Percentiles rank a stretch among this genome's conserved stretches.
Evolutionary conservation across 345 rosid genomes (phyloP).

Genomic region (Eucalyptus sp.): DNA sequence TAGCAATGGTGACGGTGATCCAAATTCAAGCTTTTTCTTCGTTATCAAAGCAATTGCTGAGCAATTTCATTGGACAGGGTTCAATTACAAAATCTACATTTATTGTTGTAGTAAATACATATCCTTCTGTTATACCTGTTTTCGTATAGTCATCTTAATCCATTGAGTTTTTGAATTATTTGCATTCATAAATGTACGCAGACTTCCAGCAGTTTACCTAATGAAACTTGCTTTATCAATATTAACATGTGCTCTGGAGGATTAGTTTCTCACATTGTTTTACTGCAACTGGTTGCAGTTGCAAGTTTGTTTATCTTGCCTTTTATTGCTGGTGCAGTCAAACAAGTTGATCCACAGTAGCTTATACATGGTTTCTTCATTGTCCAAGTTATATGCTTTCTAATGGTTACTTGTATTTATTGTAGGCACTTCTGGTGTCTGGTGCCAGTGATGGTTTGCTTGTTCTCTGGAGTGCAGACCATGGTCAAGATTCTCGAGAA

Average conservation of each 20-base stretch:
- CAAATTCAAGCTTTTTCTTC: not conserved
- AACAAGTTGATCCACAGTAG: not conserved
- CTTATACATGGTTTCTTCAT: not conserved
- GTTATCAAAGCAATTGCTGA: not conserved
- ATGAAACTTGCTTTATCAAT: not conserved
- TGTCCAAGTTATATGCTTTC: not conserved
- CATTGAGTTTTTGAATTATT: not conserved
- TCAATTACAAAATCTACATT: not conserved
- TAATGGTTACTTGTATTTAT: not conserved
- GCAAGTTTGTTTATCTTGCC: not conserved
- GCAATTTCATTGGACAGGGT: not conserved
- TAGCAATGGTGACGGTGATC: not conserved
- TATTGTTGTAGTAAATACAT: not conserved
- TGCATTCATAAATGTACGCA: not conserved
- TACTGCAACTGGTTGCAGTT: not conserved
- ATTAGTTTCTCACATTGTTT: not conserved
- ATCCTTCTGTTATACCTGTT: not conserved
- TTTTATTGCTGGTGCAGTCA: not conserved
- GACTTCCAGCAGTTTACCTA: not conserved
- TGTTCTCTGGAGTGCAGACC: conserved; percentile 95
- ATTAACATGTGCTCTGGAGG: not conserved
- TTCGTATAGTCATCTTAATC: not conserved
- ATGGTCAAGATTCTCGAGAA: conserved; percentile 86
- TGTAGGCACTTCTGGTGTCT: conserved; percentile 94
- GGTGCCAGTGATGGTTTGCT: conserved; percentile 97